Base-by-base conservation (phyloP, 228 moss, liverwort and hornwort species). In the Sphagnum fallax region DNA sequence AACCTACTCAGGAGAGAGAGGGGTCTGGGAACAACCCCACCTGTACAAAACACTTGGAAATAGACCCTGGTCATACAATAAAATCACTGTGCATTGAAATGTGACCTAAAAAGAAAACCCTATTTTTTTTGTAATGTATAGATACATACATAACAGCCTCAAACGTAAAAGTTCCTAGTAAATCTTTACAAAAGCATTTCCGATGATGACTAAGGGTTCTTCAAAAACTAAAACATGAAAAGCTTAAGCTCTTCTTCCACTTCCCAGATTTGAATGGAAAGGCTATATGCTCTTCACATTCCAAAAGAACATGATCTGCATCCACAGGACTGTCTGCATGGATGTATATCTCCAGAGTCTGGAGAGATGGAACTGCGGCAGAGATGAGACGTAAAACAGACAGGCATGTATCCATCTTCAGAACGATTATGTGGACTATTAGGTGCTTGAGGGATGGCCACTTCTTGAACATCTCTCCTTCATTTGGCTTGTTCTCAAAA, bases 371-470 rank as follows among this genome's bases (percentile, higher is more conserved):
- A 5, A 90, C 10, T 1, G 79, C 80, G 1, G 51, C 69, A 4
- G 79, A 58, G 10, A 92, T 0, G 15, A 75, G 68, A 18, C 50
- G 70, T 65, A 92, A 65, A 18, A 88, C 63, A 5, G 65, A 61
- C 0, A 85, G 61, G 67, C 83, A 80, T 4, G 67, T 69, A 10
- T 90, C 82, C 75, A 73, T 12, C 47, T 75, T 65, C 50, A 71
- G 69, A 50, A 84, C 86, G 6, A 92, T 82, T 62, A 92, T 52
- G 0, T 92, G 92, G 15, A 92, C 78, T 14, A 92, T 88, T 1
- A 92, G 75, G 4, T 72, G 66, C 4, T 72, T 74, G 5, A 92
- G 69, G 0, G 76, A 61, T 5, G 85, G 85, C 89, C 89, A 92
- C 16, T 75, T 78, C 4, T 69, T 71, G 64, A 81, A 71, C 10